These are phyloP conservation scores for Fusarium sterilihyphosum DNA, from an alignment of 2,329 filamentous ascomycete genomes.

Conservation along the genomic window DNA sequence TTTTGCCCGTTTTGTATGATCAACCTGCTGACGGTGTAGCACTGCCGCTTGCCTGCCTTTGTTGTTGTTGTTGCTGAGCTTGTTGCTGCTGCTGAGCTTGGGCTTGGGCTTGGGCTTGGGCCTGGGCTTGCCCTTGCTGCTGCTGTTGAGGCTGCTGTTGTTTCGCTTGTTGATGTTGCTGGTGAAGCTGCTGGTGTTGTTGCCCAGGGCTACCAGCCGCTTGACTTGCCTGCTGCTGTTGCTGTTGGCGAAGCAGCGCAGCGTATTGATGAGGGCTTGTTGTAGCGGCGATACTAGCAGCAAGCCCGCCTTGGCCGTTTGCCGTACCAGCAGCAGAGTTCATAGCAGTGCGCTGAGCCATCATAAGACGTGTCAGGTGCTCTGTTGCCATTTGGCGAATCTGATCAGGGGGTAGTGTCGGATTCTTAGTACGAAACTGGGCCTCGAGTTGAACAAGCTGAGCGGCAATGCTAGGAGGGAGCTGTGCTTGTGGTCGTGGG, in stretches of 20 bases:
- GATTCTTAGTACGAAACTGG: constrained; percentile 62
- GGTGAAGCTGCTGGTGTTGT: constrained; percentile 42
- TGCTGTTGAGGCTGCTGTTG: constrained; percentile 37
- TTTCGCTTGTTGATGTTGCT: constrained; percentile 39
- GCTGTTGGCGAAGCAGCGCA: constrained; percentile 66
- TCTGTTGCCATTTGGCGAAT: constrained; percentile 62
- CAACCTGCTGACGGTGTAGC: constrained; percentile 50
- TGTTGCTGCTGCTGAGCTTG: constrained; percentile 22
- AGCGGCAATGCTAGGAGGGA: constrained; percentile 58
- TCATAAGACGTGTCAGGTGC: constrained; percentile 58
- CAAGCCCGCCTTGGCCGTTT: constrained; percentile 58
- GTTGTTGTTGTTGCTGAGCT: constrained; percentile 35
- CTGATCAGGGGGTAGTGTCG: constrained; percentile 60
- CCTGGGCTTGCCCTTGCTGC: not conserved
- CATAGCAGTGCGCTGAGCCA: constrained; percentile 63
- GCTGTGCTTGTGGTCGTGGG: constrained; percentile 53
- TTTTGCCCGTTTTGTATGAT: constrained; percentile 26
- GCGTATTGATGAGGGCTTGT: constrained; percentile 69
- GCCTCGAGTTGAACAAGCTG: constrained; percentile 64
- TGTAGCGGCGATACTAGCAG: constrained; percentile 59
- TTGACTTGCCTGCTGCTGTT: constrained; percentile 57
- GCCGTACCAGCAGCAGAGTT: constrained; percentile 62
- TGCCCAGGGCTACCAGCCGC: constrained; percentile 44
- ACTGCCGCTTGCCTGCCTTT: constrained; percentile 53
- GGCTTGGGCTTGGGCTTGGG: not conserved